Evolutionary conservation across 2,329 filamentous ascomycete genomes (phyloP).

Genomic region (Penicillium sp.): DNA sequence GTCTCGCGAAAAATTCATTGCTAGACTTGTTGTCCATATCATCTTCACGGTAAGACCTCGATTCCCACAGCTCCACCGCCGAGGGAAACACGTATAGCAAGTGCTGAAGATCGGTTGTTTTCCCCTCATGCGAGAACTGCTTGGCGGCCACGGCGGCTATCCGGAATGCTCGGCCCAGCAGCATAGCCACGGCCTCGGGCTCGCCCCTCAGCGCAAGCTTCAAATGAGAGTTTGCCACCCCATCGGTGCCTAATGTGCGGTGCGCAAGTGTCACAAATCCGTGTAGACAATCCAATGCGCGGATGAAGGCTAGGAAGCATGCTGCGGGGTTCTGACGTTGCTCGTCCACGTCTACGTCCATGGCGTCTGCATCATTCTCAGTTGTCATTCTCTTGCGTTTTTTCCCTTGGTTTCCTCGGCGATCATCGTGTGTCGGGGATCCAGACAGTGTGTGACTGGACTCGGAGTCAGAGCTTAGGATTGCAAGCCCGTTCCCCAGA

Average conservation of each 20-base stretch:
- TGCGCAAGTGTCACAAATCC: slow-evolving; percentile 32
- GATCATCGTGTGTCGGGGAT: slow-evolving; percentile 25
- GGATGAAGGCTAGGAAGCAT: slow-evolving; percentile 37
- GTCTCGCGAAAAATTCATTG: slow-evolving; percentile 37
- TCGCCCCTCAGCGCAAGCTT: slow-evolving; percentile 41
- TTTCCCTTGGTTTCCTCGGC: slow-evolving; percentile 30
- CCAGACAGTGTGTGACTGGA: slow-evolving; percentile 37
- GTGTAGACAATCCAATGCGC: slow-evolving; percentile 37
- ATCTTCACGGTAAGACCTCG: slow-evolving; percentile 37
- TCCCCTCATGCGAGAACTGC: slow-evolving; percentile 31
- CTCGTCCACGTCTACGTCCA: slow-evolving; percentile 34
- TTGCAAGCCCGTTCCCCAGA: slow-evolving; percentile 25
- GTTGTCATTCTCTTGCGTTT: slow-evolving; percentile 41
- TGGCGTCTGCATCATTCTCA: slow-evolving; percentile 27
- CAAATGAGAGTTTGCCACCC: slow-evolving; percentile 41
- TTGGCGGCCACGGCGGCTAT: slow-evolving; percentile 33
- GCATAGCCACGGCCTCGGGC: slow-evolving; percentile 34
- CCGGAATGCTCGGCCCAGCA: slow-evolving; percentile 39
- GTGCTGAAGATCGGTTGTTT: slow-evolving; percentile 36
- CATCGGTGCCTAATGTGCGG: slow-evolving; percentile 28
- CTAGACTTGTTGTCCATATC: slow-evolving; percentile 35
- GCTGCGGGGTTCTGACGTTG: slow-evolving; percentile 31
- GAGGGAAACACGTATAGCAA: slow-evolving; percentile 37
- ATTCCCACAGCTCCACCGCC: slow-evolving; percentile 40
- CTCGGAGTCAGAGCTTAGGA: slow-evolving; percentile 34